Evolutionary conservation across 768 basidiomycete genomes (phyloP), one percentile per base, ranked within the genome.

Genomic region (Pulveroboletus sp.): DNA sequence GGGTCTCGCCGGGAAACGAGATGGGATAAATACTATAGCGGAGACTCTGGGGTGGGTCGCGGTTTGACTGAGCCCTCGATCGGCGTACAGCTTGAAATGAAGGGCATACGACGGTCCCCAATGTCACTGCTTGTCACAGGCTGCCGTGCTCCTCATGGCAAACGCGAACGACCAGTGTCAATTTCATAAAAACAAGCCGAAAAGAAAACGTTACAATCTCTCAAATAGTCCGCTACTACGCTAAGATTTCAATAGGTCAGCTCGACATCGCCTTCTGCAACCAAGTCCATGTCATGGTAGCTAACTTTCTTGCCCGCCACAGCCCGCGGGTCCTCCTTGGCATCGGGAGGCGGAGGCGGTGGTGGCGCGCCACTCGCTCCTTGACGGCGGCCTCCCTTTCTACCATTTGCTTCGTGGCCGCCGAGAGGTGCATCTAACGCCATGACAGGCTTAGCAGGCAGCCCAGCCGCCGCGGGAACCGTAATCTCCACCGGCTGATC

Each of bases 231-330:
- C 27, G 53, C 42, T 54, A 46, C 41, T 63, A 67, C 43, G 44
- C 46, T 66, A 64, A 54, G 55, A n/a, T 51, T 47, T 71, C 53
- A 72, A 49, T 72, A 72, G 28, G 69, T 68, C 60, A 83, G 65
- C 63, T 83, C 82, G 61, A 81, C 79, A 67, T 81, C 84, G 35
- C 79, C 85, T 76, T 89, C 89, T 27, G 91, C 89, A 57, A 92
- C 89, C 66, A 88, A 73, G 73, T 97, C 94, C 84, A 96, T 89
- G 70, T 97, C 94, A 65, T 92, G 85, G 64, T 97, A 97, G 71
- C 89, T 93, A 48, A 97, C 83, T 68, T 89, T 82, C 70, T 84
- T 87, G 39, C 90, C 90, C 31, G 84, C 88, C 30, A 88, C 86
- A 27, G 94, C 90, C 36, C 94, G 77, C 38, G 94, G 94, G 67